Evolutionary conservation across 2,329 filamentous ascomycete species (phyloP).

Genomic region (Pseudogymnoascus sp.): DNA sequence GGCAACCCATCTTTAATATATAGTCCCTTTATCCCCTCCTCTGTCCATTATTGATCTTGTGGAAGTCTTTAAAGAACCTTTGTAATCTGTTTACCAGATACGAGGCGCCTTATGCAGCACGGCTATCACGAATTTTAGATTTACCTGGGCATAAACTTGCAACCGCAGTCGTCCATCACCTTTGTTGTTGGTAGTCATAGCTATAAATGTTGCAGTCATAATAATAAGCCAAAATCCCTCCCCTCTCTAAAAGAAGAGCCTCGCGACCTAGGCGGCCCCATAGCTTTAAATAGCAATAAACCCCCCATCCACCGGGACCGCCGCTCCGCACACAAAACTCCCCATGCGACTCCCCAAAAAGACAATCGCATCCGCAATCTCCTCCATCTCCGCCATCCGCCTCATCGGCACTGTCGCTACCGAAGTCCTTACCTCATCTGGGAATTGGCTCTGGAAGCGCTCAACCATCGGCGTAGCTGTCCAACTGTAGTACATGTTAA

Average conservation of each 20-base stretch:
- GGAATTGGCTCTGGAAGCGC: conserved; percentile 19
- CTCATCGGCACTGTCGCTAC: conserved; percentile 40
- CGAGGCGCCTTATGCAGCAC: too few relatives aligned
- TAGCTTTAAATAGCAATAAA: conserved; percentile 24
- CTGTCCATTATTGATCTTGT: too few relatives aligned
- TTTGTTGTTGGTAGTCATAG: neutral
- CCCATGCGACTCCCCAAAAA: conserved; percentile 46
- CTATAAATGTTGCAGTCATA: neutral
- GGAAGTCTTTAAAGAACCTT: too few relatives aligned
- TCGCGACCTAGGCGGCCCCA: neutral
- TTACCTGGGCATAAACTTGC: too few relatives aligned
- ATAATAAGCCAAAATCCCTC: neutral
- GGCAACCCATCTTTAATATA: too few relatives aligned
- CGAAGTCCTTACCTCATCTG: conserved; percentile 24
- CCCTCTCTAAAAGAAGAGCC: too few relatives aligned
- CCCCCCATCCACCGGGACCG: conserved; percentile 42
- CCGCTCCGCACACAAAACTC: conserved; percentile 45
- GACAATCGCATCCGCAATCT: conserved; percentile 46
- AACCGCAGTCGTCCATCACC: too few relatives aligned
- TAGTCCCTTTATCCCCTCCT: too few relatives aligned
- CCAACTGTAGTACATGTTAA: conserved; percentile 28
- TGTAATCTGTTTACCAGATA: too few relatives aligned
- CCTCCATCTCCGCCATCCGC: conserved; percentile 40
- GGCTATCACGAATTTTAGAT: too few relatives aligned
- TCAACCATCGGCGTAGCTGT: conserved; percentile 36